A percentile compares a stretch with the other conserved stretches of the same genome.
These are phyloP conservation scores for Mortierella sp. DNA, from an alignment of 371 early-diverging fungal genomes.

Conservation along the genomic window DNA sequence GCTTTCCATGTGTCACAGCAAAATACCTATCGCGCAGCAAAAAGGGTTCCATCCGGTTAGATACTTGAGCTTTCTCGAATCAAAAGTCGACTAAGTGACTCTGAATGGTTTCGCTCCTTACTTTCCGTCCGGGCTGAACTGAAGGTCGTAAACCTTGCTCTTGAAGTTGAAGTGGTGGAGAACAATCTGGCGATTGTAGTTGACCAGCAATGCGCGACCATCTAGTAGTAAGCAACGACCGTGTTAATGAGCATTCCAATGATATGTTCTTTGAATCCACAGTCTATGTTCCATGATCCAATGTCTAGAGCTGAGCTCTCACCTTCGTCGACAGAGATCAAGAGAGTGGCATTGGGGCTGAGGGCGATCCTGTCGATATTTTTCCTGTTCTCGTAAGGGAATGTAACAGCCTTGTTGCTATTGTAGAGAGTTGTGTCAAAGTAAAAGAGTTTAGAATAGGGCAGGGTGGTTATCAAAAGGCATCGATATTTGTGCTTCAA, in stretches of 20 bases:
- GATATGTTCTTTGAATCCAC: background rate
- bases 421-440: background rate
- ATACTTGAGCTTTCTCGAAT: background rate
- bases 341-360: conserved; percentile 88
- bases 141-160: conserved; percentile 79
- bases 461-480: background rate
- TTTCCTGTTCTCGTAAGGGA: conserved; percentile 93
- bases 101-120: conserved; percentile 35
- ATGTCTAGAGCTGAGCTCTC: conserved; percentile 10
- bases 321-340: conserved; percentile 95
- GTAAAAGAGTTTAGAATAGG: background rate
- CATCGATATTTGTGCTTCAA: background rate
- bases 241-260: background rate
- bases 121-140: conserved; percentile 86
- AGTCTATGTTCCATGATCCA: background rate
- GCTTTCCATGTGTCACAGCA: conserved; percentile 89
- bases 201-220: conserved; percentile 90
- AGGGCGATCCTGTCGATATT: conserved; percentile 92
- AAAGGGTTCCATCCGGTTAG: background rate
- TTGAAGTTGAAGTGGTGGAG: conserved; percentile 94
- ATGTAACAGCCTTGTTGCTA: conserved; percentile 92
- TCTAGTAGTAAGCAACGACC: conserved; percentile 61
- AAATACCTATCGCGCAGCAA: conserved; percentile 68
- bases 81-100: background rate
- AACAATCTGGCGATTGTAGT: conserved; percentile 85